Base-by-base conservation (phyloP, 2,329 filamentous ascomycete genomes). In the Alternaria brassicicola region DNA sequence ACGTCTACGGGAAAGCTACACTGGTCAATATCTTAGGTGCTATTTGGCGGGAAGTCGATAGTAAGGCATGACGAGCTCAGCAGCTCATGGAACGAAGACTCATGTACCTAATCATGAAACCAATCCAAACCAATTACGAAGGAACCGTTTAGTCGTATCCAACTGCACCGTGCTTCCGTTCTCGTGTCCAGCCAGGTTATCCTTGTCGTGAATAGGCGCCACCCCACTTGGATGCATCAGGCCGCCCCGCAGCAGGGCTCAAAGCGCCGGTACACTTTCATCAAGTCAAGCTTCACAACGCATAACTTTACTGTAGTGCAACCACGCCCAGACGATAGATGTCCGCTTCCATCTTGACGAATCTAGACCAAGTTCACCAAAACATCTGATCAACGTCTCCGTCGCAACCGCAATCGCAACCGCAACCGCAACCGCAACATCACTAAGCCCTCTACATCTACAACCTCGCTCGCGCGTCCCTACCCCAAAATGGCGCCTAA, bases 401-500 rank as follows among this genome's bases (percentile, higher is more conserved):
- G n/a, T 33, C 19, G 19, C 6, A 19, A n/a, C 9, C 9, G 30
- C 43, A 15, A 21, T n/a, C n/a, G n/a, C n/a, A n/a, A n/a, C n/a
- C n/a, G n/a, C n/a, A 47, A 23, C 23, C 19, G 19, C 6, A 19
- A n/a, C 9, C 9, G 30, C 43, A 15, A 21, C 30, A 25, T 47
- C 30, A 19, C 13, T 19, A 33, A 47, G 23, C 1, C 7, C 25
- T 10, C 13, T n/a, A 6, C 19, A 15, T 10, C 13, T n/a, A 6
- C 19, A 15, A 2, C 8, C 13, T 5, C 43, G 9, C 28, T 9
- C 28, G 19, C 43, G 7, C 13, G 0, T 28, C 28, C 25, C 31
- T 9, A 28, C 1, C 2, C 28, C 23, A 51, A 6, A n/a, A 72
- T 73, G 69, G 42, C 68, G 12, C 69, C 66, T 3, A 73, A 72